Evolutionary conservation across 2,329 filamentous ascomycete genomes (phyloP).

Genomic region (Thelonectria blattea): DNA sequence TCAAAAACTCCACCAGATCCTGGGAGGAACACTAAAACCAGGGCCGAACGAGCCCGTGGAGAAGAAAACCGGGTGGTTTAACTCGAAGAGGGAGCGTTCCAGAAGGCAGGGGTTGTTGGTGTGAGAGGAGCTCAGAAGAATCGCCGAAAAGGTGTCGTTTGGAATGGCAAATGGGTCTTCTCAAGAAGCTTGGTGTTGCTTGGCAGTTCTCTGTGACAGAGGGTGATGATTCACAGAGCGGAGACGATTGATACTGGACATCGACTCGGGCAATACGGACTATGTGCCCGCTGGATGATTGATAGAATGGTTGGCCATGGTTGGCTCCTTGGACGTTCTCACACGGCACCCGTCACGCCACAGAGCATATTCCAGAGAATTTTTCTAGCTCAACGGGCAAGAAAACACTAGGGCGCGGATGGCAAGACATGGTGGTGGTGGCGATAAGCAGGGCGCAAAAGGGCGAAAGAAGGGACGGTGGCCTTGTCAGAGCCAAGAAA

Average conservation of each 20-base stretch:
- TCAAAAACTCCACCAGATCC: conserved; percentile 9
- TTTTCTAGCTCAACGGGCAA: not conserved
- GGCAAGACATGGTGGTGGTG: not conserved
- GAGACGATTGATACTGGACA: conserved; percentile 9
- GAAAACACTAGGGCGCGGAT: not conserved
- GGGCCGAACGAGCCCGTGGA: not conserved
- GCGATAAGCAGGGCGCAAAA: not conserved
- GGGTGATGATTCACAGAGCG: conserved; percentile 19
- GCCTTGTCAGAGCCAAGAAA: not conserved
- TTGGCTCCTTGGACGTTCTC: not conserved
- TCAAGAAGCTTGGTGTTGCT: too few relatives aligned
- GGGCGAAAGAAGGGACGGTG: not conserved
- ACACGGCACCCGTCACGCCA: conserved; percentile 5
- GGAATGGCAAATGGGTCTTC: conserved; percentile 1
- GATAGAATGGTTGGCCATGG: not conserved
- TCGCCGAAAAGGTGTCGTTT: conserved; percentile 6
- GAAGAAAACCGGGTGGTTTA: conserved; percentile 9
- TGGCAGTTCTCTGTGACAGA: conserved; percentile 17
- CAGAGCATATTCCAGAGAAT: not conserved
- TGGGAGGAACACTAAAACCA: not conserved
- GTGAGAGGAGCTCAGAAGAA: too few relatives aligned
- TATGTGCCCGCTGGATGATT: not conserved
- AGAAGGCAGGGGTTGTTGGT: conserved; percentile 18
- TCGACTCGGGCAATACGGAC: not conserved
- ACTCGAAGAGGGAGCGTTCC: conserved; percentile 21